Evolutionary conservation across 73 alveolate species (phyloP).

Genomic region (Halteria grandinella): DNA sequence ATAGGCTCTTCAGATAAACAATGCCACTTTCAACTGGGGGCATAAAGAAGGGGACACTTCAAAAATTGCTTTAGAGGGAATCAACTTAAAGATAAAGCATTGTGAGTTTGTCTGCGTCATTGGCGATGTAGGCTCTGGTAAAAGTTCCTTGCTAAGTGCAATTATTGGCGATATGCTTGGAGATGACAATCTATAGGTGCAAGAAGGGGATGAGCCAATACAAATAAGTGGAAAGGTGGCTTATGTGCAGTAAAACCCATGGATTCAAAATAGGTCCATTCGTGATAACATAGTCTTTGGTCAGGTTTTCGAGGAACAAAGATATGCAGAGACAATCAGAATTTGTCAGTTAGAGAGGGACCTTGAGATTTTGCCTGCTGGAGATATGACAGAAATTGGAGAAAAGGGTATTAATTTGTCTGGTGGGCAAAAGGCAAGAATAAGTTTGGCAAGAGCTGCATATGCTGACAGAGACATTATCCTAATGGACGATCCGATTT

Average conservation of each 20-base stretch:
- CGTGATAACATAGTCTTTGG: conserved; percentile 79
- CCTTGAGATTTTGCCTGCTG: conserved; percentile 64
- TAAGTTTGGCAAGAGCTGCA: conserved; percentile 78
- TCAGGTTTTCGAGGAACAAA: conserved; percentile 39
- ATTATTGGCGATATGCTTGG: conserved; percentile 57
- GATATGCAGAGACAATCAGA: conserved; percentile 58
- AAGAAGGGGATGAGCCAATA: conserved; percentile 1
- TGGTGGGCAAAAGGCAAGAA: conserved; percentile 85
- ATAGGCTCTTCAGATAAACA: conserved; percentile 12
- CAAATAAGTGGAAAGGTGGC: conserved; percentile 59
- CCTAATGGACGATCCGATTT: conserved; percentile 89
- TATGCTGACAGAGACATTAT: conserved; percentile 78
- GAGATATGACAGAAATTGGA: conserved; percentile 77
- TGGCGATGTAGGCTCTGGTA: conserved; percentile 96
- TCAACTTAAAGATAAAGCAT: conserved; percentile 64
- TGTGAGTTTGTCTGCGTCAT: conserved; percentile 86
- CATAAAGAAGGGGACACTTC: conserved; percentile 30
- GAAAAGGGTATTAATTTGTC: conserved; percentile 80
- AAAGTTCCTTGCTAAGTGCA: conserved; percentile 79
- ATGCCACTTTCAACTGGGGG: conserved; percentile 67
- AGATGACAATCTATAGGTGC: background rate
- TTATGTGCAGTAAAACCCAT: conserved; percentile 66
- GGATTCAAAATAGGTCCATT: conserved; percentile 76
- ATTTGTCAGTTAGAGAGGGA: conserved; percentile 71
- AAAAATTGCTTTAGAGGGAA: conserved; percentile 61